These are phyloP conservation scores for Lophium mytilinum DNA, from an alignment of 495 filamentous ascomycete species.

Conservation along the genomic window DNA sequence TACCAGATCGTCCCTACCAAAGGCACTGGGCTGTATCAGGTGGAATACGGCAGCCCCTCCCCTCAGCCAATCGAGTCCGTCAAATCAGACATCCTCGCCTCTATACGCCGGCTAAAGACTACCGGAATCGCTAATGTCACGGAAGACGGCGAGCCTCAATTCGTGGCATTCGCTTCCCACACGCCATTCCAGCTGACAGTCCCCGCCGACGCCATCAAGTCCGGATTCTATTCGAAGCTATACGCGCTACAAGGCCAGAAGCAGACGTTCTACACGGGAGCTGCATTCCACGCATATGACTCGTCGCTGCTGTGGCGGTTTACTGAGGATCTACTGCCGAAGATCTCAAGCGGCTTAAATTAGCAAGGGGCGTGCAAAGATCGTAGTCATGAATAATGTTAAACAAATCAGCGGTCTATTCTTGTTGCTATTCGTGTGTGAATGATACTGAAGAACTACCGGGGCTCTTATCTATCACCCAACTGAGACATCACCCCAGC, in stretches of 20 bases:
- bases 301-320: slow-evolving; percentile 17
- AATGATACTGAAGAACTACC: too few relatives aligned
- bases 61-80: slow-evolving; percentile 15
- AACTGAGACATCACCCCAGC: too few relatives aligned
- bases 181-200: slow-evolving; percentile 24
- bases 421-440: too few relatives aligned
- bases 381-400: background rate
- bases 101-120: slow-evolving; percentile 3
- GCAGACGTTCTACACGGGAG: slow-evolving; percentile 48
- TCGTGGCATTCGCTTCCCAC: slow-evolving; percentile 23
- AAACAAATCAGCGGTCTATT: too few relatives aligned
- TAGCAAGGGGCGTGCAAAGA: background rate
- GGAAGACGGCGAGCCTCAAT: slow-evolving; percentile 9
- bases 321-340: slow-evolving; percentile 9
- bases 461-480: too few relatives aligned
- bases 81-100: slow-evolving; percentile 15
- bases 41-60: slow-evolving; percentile 16
- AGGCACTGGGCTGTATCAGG: slow-evolving; percentile 7
- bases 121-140: slow-evolving; percentile 1
- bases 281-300: slow-evolving; percentile 27
- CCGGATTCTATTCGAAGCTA: slow-evolving; percentile 44
- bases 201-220: slow-evolving; percentile 31
- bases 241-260: slow-evolving; percentile 46
- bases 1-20: slow-evolving; percentile 10
- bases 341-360: background rate